A percentile compares a stretch with the other conserved stretches of the same genome.
Conservation (phyloP, 192 early-diverging fungal genomes). For the Lunasporangiospora selenospora region DNA sequence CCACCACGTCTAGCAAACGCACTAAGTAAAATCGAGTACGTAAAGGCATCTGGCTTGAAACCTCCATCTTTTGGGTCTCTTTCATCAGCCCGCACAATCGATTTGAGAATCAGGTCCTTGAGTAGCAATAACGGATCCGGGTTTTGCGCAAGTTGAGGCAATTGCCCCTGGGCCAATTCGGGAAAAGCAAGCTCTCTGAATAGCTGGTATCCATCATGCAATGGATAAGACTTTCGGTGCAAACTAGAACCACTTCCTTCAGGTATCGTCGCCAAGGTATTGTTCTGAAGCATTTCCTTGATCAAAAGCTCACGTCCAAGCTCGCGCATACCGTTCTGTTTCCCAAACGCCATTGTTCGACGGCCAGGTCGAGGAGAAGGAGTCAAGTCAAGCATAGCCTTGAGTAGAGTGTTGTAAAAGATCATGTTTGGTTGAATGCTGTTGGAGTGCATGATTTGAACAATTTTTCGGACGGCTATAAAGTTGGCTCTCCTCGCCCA, state of each 20-base stretch:
- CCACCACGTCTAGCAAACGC: slow-evolving; percentile 33
- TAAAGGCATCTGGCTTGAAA: slow-evolving; percentile 27
- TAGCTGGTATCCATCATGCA: too few relatives aligned
- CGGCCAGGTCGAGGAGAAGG: slow-evolving; percentile 7
- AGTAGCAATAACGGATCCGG: slow-evolving; percentile 7
- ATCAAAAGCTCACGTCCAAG: slow-evolving; percentile 38
- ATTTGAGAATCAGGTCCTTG: slow-evolving; percentile 14
- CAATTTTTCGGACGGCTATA: not conserved
- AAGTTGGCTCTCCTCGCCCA: slow-evolving; percentile 34
- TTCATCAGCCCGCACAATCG: not conserved
- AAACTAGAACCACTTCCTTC: too few relatives aligned
- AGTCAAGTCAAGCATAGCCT: slow-evolving; percentile 25
- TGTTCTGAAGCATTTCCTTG: slow-evolving; percentile 10
- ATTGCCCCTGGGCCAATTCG: too few relatives aligned
- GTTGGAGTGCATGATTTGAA: slow-evolving; percentile 16
- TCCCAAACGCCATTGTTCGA: slow-evolving; percentile 14
- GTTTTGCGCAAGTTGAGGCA: not conserved
- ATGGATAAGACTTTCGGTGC: too few relatives aligned
- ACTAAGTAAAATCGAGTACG: slow-evolving; percentile 33
- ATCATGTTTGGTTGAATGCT: slow-evolving; percentile 29
- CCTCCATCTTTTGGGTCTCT: not conserved
- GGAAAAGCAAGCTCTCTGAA: too few relatives aligned
- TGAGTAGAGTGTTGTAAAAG: slow-evolving; percentile 42
- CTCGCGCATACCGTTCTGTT: slow-evolving; percentile 17
- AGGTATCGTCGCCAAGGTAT: too few relatives aligned